Percentiles rank a stretch among this genome's conserved stretches.
These are phyloP conservation scores for Plicaturopsis crispa DNA, from an alignment of 768 basidiomycete genomes.

Conservation along the genomic window DNA sequence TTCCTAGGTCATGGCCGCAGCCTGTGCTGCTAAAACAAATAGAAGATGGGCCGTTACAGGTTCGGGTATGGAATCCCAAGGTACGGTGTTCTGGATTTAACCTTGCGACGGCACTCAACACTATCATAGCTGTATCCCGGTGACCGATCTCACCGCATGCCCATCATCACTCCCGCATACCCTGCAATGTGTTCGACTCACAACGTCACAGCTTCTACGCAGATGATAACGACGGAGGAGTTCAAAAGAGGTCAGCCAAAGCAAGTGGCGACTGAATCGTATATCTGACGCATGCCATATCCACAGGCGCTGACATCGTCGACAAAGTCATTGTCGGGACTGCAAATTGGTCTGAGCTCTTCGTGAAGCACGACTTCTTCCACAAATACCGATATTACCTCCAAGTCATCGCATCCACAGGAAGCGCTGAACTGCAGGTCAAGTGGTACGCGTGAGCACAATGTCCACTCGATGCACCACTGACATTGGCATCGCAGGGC, in stretches of 20 bases:
- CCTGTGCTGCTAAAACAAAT: constrained; percentile 97
- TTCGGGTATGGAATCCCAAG: constrained; percentile 97
- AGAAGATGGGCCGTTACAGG: constrained; percentile 87
- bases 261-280: no score
- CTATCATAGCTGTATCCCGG: constrained; percentile 72
- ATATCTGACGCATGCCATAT: constrained; percentile 10
- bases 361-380: constrained; percentile 94
- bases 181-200: constrained; percentile 99
- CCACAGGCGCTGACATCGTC: constrained; percentile 84
- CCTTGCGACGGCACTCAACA: constrained; percentile 3
- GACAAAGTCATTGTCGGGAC: constrained; percentile 83
- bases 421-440: constrained; percentile 73
- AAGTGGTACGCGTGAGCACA: constrained; percentile 64
- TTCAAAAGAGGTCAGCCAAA: constrained; percentile 86
- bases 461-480: constrained; percentile 8
- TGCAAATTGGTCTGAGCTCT: constrained; percentile 89
- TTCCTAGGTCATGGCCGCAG: constrained; percentile 91
- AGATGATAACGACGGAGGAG: constrained; percentile 93
- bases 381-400: constrained; percentile 94
- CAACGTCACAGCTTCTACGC: constrained; percentile 93
- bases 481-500: constrained; percentile 49
- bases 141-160: constrained; percentile 96
- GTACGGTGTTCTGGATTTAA: constrained; percentile 27
- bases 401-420: constrained; percentile 91
- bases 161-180: constrained; percentile 98